Conservation (phyloP, 2,329 filamentous ascomycete species). For the Alternaria triticimaculans region DNA sequence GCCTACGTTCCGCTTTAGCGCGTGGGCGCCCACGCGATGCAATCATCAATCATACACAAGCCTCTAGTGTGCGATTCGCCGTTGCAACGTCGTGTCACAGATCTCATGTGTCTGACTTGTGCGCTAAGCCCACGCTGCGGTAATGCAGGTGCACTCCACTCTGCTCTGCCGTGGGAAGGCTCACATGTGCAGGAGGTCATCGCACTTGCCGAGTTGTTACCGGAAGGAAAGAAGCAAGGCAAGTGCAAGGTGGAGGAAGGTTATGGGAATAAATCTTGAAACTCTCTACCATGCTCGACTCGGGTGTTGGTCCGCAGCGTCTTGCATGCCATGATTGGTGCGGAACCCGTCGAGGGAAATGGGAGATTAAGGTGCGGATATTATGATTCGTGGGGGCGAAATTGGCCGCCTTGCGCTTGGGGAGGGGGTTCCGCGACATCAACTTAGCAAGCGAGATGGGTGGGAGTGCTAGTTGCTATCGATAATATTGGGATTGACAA, state of each 20-base stretch:
- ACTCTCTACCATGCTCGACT: background rate
- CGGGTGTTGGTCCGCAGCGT: background rate
- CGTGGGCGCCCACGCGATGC: background rate
- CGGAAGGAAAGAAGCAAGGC: background rate
- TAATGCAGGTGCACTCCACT: conserved; percentile 1
- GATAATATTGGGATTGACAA: background rate
- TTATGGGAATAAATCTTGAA: background rate
- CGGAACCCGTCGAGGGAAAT: background rate
- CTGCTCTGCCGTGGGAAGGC: background rate
- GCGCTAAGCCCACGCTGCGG: background rate
- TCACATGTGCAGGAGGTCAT: background rate
- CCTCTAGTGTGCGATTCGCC: background rate
- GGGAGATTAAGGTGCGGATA: background rate
- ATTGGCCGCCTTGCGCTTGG: background rate
- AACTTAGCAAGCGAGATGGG: background rate
- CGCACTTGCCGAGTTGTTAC: background rate
- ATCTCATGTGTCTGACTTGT: background rate
- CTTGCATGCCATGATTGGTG: background rate
- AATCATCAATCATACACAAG: background rate
- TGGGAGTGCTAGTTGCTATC: background rate
- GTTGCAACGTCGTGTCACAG: background rate
- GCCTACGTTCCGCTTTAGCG: background rate
- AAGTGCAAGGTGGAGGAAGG: background rate
- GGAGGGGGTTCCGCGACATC: background rate
- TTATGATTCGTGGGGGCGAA: conserved; percentile 2